Base-by-base conservation (phyloP, 768 basidiomycete genomes). In the Mycena chlorophos region DNA sequence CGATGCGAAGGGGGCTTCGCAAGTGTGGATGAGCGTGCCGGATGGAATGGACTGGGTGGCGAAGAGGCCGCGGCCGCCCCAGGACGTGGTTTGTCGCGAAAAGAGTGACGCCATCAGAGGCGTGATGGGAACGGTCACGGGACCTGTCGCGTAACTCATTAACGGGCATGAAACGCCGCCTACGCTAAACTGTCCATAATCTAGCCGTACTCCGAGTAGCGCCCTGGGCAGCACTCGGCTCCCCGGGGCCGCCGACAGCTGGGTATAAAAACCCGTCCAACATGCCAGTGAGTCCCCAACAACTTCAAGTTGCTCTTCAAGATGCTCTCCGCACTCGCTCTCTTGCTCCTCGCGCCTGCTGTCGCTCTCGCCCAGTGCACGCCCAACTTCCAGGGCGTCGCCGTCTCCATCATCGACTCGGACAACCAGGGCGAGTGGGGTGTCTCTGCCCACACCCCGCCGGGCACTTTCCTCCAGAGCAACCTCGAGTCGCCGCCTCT, bases 11-110 rank as follows among this genome's bases (percentile, higher is more conserved):
- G 87, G 86, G 4, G 68, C 68, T 46, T 72, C 56, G 53, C 78
- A 78, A 22, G 69, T 68, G 51, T 80, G 71, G 39, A 86, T 65
- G 23, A 72, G 70, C 8, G 78, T 77, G 49, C 75, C 74, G 37
- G 74, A 71, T 3, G 72, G 69, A 52, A 84, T 77, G 34, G 66
- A 52, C 28, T 66, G 61, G 13, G 62, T 72, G 10, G 84, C 77
- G 52, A 82, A 84, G 10, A 82, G 72, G 38, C 82, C 79, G 49
- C 83, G 76, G 16, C 84, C 83, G 34, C 81, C 80, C 58, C 78
- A 68, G 6, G 70, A 62, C 23, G 83, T 84, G 1, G 67, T 58
- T 51, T 59, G 47, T 14, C 60, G 42, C 19, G 48, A 52, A 34
- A 66, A 65, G 20, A 42, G 22, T 20, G 13, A 5, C 5, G 40